Evolutionary conservation across 2,329 filamentous ascomycete species (phyloP), one percentile per base, ranked within the genome.

Genomic region (Camptophora hylomeconis): DNA sequence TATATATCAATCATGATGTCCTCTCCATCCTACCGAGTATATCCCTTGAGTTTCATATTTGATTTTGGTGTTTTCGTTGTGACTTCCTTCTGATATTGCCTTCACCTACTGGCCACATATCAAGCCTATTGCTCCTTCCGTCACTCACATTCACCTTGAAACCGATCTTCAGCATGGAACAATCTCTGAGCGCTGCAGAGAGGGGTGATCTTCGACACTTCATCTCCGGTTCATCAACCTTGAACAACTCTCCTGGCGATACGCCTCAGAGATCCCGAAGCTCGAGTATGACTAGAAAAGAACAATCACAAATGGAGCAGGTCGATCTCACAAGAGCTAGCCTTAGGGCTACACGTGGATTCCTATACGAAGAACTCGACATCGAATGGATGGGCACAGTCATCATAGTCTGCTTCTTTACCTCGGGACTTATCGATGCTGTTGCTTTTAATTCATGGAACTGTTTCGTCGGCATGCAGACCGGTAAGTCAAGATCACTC

Each of bases 401-500:
- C 4, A 32, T 46, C 11, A 42, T 56, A 14, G 44, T 50, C 35
- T 61, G 39, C 37, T 61, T 31, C 45, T 53, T 60, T 29, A 43
- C 53, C 17, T 60, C 57, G 0, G 58, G 58, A 2, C 46, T 62
- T 12, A 57, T 58, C 27, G 58, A 62, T 37, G 56, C 54, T 33
- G 52, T 54, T 21, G 53, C 57, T 7, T 61, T 60, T 46, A 58
- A 57, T 39, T 55, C 56, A 9, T 61, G 58, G 57, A 56, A 52
- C 17, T 61, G 57, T 36, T 62, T 62, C 44, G 45, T 61, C 21
- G 55, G 54, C 29, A 61, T 62, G 58, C 58, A 62, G 36, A 61
- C 58, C 2, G 58, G 58, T 60, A 52, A 16, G 46, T 37, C 12
- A 10, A 17, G 15, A 15, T 20, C 14, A 16, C 10, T 17, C 6